These are phyloP conservation scores for Termitomyces titanicus DNA, from an alignment of 768 basidiomycete genomes.

Conservation along the genomic window DNA sequence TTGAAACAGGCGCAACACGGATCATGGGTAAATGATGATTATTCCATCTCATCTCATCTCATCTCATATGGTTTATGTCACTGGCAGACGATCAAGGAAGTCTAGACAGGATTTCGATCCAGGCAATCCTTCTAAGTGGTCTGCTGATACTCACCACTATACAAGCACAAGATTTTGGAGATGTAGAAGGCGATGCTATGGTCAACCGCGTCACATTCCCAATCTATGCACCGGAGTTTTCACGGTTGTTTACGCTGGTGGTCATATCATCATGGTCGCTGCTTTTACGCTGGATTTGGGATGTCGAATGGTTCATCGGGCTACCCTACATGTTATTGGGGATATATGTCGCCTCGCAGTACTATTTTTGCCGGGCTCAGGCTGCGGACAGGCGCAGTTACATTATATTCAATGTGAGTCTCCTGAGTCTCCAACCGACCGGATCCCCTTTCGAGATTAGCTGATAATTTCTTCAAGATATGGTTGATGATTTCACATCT, in stretches of 20 bases:
- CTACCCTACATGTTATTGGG: constrained; percentile 8
- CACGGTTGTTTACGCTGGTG: constrained; percentile 22
- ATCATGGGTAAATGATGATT: constrained; percentile 17
- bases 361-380: constrained; percentile 13
- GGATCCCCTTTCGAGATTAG: neutral
- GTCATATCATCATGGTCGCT: constrained; percentile 16
- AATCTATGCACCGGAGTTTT: constrained; percentile 35
- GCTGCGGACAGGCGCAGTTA: constrained; percentile 19
- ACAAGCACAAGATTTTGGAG: constrained; percentile 44
- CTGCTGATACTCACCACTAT: constrained; percentile 40
- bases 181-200: constrained; percentile 37
- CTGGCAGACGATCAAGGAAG: neutral
- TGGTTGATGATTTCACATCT: constrained; percentile 18
- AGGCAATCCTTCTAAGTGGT: constrained; percentile 14
- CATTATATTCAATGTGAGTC: constrained; percentile 23
- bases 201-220: constrained; percentile 40
- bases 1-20: constrained; percentile 30
- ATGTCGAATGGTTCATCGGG: neutral
- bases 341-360: constrained; percentile 13
- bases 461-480: constrained; percentile 6
- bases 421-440: neutral
- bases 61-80: neutral
- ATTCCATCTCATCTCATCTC: neutral
- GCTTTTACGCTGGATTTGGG: constrained; percentile 10
- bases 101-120: constrained; percentile 9